Evolutionary conservation across 164 flowering plant genomes (phyloP).

Genomic region (Cinnamomum micranthum): DNA sequence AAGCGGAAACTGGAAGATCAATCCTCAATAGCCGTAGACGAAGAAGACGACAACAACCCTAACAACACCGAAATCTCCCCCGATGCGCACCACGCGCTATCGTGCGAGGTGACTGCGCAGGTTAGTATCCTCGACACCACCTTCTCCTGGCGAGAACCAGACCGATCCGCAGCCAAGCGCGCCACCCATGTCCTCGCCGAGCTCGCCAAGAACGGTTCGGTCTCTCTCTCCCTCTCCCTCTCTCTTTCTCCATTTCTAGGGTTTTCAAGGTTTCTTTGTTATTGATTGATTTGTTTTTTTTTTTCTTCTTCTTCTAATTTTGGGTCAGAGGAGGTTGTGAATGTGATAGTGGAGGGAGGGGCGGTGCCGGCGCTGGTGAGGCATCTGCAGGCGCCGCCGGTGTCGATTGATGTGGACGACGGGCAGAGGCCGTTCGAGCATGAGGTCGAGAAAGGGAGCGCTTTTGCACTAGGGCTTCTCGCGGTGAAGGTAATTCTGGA

Average conservation of each 20-base stretch:
- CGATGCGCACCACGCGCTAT: constrained; percentile 33
- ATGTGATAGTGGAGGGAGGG: constrained; percentile 74
- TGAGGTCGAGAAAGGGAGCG: constrained; percentile 88
- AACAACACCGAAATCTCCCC: constrained; percentile 27
- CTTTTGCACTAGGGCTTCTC: constrained; percentile 81
- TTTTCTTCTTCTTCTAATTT: neutral
- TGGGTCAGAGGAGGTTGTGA: constrained; percentile 67
- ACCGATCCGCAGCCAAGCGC: constrained; percentile 79
- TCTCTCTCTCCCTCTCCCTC: neutral
- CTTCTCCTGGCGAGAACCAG: constrained; percentile 68
- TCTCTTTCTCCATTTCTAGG: neutral
- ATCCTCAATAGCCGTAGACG: constrained; percentile 33
- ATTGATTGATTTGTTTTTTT: neutral
- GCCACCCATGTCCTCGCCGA: constrained; percentile 78
- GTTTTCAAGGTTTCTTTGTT: neutral
- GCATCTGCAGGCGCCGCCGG: constrained; percentile 67
- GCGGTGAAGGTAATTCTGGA: constrained; percentile 63
- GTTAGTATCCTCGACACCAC: constrained; percentile 41
- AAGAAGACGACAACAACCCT: constrained; percentile 23
- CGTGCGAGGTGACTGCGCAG: constrained; percentile 47
- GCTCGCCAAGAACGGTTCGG: constrained; percentile 72
- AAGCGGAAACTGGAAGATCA: constrained; percentile 73
- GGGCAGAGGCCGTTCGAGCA: constrained; percentile 60
- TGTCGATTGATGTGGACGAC: constrained; percentile 21
- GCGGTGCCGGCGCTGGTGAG: constrained; percentile 79